These are phyloP conservation scores for Colletotrichum nymphaeae DNA, from an alignment of 2,329 filamentous ascomycete genomes.

Conservation along the genomic window DNA sequence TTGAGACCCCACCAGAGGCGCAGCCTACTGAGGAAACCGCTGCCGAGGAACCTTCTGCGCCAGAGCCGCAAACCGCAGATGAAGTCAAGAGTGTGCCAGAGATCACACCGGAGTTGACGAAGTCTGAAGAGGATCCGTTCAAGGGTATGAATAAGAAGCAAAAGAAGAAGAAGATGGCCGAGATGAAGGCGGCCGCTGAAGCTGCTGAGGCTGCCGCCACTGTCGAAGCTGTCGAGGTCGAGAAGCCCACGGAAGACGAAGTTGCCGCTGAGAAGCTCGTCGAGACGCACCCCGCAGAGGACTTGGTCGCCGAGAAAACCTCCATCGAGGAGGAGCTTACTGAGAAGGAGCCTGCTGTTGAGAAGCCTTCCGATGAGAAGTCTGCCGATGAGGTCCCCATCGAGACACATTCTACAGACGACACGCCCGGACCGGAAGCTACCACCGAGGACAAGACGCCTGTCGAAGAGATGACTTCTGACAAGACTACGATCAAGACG, in stretches of 20 bases:
- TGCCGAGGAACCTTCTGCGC: neutral
- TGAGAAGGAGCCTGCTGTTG: neutral
- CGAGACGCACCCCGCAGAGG: neutral
- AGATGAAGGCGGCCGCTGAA: neutral
- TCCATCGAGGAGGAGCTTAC: neutral
- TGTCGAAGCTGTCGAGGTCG: neutral
- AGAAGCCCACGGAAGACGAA: neutral
- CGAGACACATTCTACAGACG: neutral
- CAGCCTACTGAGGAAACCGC: neutral
- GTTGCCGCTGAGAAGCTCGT: neutral
- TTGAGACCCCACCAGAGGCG: neutral
- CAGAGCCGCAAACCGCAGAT: neutral
- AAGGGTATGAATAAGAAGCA: conserved; percentile 12
- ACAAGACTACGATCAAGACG: neutral
- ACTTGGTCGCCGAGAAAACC: neutral
- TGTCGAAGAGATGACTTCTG: neutral
- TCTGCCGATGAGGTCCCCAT: neutral
- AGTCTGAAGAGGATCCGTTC: neutral
- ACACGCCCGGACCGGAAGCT: neutral
- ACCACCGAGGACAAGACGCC: neutral
- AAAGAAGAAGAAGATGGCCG: conserved; percentile 32
- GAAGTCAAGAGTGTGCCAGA: neutral
- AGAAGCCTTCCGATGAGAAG: neutral
- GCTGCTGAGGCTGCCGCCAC: neutral
- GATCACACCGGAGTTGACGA: neutral